Evolutionary conservation across 768 basidiomycete genomes (phyloP), one percentile per base, ranked within the genome.

Genomic region (Harrya chromipes): DNA sequence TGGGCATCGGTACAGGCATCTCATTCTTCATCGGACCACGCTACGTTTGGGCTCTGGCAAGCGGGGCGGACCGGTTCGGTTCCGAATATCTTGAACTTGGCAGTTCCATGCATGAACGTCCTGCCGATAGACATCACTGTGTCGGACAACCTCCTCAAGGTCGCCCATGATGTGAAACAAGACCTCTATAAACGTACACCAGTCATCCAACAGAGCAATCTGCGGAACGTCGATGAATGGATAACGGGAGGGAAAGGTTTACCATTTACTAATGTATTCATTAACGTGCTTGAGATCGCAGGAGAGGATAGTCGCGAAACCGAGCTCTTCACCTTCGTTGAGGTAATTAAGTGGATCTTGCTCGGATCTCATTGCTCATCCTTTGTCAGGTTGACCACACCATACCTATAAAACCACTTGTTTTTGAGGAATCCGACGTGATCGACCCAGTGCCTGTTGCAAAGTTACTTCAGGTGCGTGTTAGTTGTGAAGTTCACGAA

Each of bases 31-130:
- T 52, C 66, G 17, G 52, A 57, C 13, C 54, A 53, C 17, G 65
- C 69, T 3, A 72, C 68, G 7, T 74, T 78, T 43, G 75, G 75
- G 4, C 64, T 78, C 14, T 78, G 76, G 77, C 75, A 77, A 43
- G 70, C 71, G 6, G 74, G 77, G 21, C 63, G 77, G 38, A 71
- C 71, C 13, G 70, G 72, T 11, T 40, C 62, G 11, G 36, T 72
- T 19, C 59, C 67, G 21, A 60, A 67, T 17, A 59, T 73, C 19
- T 71, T 70, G 24, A 65, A 60, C 31, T 52, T 78, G n/a, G 73
- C 72, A 4, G 54, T 71, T 16, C 75, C 76, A n/a, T 76, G 74
- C 52, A 65, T 74, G 60, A 77, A 78, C 47, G 65, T 75, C 9
- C 50, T 77, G 17, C 75, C 76, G 21, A 54, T 77, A 41, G 59